Conservation (phyloP, 768 basidiomycete species). For the Lentinus tigrinus region DNA sequence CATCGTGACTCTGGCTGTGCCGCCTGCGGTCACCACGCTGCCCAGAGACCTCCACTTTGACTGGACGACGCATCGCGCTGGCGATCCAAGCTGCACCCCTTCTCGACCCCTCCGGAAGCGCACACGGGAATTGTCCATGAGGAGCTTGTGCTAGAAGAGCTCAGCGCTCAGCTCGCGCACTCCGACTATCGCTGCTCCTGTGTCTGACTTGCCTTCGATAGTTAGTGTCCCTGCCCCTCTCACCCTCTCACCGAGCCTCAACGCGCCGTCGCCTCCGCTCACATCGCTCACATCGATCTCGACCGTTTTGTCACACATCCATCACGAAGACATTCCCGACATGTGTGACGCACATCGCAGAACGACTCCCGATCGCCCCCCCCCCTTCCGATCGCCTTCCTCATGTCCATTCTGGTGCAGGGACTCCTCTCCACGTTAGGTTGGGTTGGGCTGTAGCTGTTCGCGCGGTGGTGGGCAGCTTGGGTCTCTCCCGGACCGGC, state of each 20-base stretch:
- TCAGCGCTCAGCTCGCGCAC: neutral
- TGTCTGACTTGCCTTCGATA: neutral
- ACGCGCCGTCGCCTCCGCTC: neutral
- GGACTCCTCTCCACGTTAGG: slow-evolving; percentile 76
- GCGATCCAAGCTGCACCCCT: neutral
- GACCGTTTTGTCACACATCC: slow-evolving; percentile 22
- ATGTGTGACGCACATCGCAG: slow-evolving; percentile 57
- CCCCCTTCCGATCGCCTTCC: slow-evolving; percentile 91
- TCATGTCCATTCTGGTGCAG: slow-evolving; percentile 93
- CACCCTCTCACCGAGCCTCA: no score
- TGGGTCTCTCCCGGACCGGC: slow-evolving; percentile 40
- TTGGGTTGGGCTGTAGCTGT: slow-evolving; percentile 89
- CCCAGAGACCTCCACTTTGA: slow-evolving; percentile 1
- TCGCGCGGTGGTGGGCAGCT: slow-evolving; percentile 62
- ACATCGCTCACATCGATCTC: slow-evolving; percentile 8
- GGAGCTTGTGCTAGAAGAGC: neutral
- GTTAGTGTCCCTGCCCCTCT: neutral
- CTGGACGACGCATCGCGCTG: slow-evolving; percentile 15
- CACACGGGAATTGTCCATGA: neutral
- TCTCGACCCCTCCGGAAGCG: neutral
- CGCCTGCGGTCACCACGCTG: no score
- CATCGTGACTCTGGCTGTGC: no score
- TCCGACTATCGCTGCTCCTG: neutral
- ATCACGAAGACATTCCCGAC: slow-evolving; percentile 60
- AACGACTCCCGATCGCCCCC: slow-evolving; percentile 74